Evolutionary conservation across 306 rosid genomes (phyloP), one percentile per base, ranked within the genome.

Genomic region (Medicago ruthenica): DNA sequence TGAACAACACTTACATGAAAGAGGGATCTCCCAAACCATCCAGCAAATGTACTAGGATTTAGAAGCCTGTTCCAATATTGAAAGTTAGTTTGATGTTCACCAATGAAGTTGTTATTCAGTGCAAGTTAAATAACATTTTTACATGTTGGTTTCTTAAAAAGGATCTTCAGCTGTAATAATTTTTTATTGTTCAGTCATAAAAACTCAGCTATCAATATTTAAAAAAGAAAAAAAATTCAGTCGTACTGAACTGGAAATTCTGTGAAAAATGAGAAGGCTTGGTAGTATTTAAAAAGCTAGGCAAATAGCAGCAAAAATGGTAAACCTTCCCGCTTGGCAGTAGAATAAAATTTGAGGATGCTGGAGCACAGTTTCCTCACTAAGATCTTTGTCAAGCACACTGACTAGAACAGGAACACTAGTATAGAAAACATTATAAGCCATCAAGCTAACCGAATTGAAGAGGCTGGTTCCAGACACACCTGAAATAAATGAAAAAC

Each of bases 361-460:
- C 85, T 90, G 98, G 96, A 96, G 89, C 72, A 96, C 91, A 44
- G 99, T 92, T 88, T 96, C 92, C 85, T 96, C 99, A 68, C 83
- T 72, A 74, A 96, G 98, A 90, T 96, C 99, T 87, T 96, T 92
- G 88, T 96, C 99, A 81, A 96, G 97, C 74, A 87, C 96, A 15
- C 99, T 90, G 78, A 86, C 97, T 76, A 92, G 88, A 80, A 95
- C 97, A 67, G 99, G 99, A 75, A 95, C 82, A 80, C 99, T 95
- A 8, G 99, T 95, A 88, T 92, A 96, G 90, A 96, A 90, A 83
- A 96, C 99, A 88, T 96, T 96, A 81, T 96, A 96, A 75, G 99
- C 99, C 99, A 96, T 96, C 93, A 96, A 86, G 89, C 99, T 96
- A 62, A 96, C 96, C 73, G 99, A 96, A 81, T 96, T 96, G 80